A percentile compares a stretch with the other conserved stretches of the same genome.
phyloP scores from a whole-genome alignment of 257 asterid genomes.

The Verbena officinalis region DNA sequence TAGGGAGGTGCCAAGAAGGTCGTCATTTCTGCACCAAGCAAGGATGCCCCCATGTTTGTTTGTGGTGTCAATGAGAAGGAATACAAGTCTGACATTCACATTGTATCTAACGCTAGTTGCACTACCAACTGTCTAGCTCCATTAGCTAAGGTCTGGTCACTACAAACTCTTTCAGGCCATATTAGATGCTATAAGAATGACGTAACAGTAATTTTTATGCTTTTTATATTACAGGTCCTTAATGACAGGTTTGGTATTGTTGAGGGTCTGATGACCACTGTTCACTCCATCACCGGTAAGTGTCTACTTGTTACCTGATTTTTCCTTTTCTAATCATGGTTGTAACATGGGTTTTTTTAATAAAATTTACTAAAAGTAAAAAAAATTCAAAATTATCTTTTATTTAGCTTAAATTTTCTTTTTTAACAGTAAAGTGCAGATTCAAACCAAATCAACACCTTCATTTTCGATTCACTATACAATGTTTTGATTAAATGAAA shows the following conservation, averaged over 20 bases:
- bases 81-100: conserved; percentile 65
- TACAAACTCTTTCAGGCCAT: neutral
- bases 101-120: conserved; percentile 93
- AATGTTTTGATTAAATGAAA: too few species aligned
- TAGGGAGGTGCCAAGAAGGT: conserved; percentile 93
- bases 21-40: conserved; percentile 82
- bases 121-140: conserved; percentile 93
- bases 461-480: too few species aligned
- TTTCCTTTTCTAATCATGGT: neutral
- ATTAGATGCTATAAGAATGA: neutral
- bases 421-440: too few species aligned
- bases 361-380: too few species aligned
- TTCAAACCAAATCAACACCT: too few species aligned
- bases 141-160: conserved; percentile 59
- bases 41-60: conserved; percentile 87
- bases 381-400: too few species aligned
- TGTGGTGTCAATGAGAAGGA: conserved; percentile 89
- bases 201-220: neutral
- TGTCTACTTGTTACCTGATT: neutral
- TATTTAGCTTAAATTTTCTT: too few species aligned
- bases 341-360: neutral
- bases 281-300: conserved; percentile 57
- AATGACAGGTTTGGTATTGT: conserved; percentile 81
- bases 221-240: conserved; percentile 52
- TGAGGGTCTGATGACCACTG: conserved; percentile 77